Evolutionary conservation across 306 rosid species (phyloP).

Genomic region (Corylus heterophylla): DNA sequence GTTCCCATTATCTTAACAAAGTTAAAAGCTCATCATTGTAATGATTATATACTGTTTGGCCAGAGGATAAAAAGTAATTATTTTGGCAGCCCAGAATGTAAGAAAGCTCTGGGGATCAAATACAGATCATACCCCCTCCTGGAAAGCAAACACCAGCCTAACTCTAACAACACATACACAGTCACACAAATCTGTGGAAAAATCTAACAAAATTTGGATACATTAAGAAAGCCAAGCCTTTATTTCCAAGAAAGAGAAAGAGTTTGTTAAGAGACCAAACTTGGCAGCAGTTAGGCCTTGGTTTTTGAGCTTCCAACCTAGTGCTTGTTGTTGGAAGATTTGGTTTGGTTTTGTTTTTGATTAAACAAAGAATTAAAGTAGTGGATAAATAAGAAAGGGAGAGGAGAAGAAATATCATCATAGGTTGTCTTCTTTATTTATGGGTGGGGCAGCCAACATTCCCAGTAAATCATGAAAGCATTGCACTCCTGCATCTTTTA

Average conservation of each 20-base stretch:
- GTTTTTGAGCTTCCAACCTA: conserved; percentile 18
- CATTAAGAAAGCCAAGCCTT: conserved; percentile 38
- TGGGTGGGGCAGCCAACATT: conserved; percentile 50
- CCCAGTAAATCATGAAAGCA: conserved; percentile 65
- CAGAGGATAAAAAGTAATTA: conserved; percentile 21
- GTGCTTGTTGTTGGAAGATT: conserved; percentile 19
- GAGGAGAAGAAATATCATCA: not conserved
- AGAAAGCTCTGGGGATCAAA: conserved; percentile 6
- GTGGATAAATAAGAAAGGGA: conserved; percentile 11
- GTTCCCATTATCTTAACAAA: conserved; percentile 24
- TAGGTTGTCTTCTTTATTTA: conserved; percentile 27
- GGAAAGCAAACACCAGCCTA: conserved; percentile 25
- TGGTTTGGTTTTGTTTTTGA: not conserved
- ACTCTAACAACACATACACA: conserved; percentile 21
- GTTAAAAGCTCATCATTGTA: conserved; percentile 40
- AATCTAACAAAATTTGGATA: conserved; percentile 25
- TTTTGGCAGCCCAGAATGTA: conserved; percentile 33
- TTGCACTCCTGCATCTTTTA: conserved; percentile 58
- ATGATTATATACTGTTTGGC: conserved; percentile 25
- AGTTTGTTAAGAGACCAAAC: conserved; percentile 47
- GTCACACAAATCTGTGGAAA: conserved; percentile 18
- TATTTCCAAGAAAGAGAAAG: conserved; percentile 36
- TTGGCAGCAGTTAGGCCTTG: conserved; percentile 22
- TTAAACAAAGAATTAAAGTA: conserved; percentile 1
- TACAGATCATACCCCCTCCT: conserved; percentile 19